These are phyloP conservation scores for Solanum ossicruentum DNA, from an alignment of 257 asterid species.

Conservation along the genomic window DNA sequence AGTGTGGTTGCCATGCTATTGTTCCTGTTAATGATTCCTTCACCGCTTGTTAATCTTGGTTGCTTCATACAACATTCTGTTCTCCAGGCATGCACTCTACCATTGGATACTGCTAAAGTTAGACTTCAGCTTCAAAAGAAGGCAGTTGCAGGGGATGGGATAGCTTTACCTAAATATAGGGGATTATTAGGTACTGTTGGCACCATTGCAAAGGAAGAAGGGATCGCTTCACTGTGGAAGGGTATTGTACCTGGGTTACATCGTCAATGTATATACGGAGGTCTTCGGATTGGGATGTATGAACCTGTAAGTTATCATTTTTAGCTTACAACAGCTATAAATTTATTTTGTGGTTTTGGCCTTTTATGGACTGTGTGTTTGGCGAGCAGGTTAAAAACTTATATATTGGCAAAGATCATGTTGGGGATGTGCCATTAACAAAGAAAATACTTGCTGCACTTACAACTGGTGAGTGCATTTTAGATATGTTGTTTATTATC, in stretches of 20 bases:
- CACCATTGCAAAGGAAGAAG: slow-evolving; percentile 96
- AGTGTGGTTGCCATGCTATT: background rate
- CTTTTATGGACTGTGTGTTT: background rate
- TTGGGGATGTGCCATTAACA: slow-evolving; percentile 83
- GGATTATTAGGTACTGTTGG: slow-evolving; percentile 95
- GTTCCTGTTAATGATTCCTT: background rate
- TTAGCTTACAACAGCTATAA: background rate
- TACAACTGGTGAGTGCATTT: slow-evolving; percentile 66
- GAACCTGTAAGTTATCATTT: slow-evolving; percentile 59
- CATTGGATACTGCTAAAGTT: slow-evolving; percentile 96
- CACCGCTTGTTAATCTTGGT: background rate
- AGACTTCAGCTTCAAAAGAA: slow-evolving; percentile 94
- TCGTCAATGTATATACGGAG: slow-evolving; percentile 90
- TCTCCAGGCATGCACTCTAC: slow-evolving; percentile 60
- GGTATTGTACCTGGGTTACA: slow-evolving; percentile 97
- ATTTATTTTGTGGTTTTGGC: background rate
- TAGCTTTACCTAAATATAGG: slow-evolving; percentile 64
- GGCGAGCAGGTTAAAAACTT: slow-evolving; percentile 52
- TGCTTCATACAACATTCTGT: background rate
- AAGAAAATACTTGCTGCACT: slow-evolving; percentile 95
- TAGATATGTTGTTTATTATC: background rate
- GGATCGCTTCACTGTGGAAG: slow-evolving; percentile 75
- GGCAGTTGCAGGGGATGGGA: slow-evolving; percentile 56
- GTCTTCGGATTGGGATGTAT: slow-evolving; percentile 86
- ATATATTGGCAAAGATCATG: slow-evolving; percentile 87